Base-by-base conservation (phyloP, 352 stramenopile genomes). In the Phytopythium sindhum region DNA sequence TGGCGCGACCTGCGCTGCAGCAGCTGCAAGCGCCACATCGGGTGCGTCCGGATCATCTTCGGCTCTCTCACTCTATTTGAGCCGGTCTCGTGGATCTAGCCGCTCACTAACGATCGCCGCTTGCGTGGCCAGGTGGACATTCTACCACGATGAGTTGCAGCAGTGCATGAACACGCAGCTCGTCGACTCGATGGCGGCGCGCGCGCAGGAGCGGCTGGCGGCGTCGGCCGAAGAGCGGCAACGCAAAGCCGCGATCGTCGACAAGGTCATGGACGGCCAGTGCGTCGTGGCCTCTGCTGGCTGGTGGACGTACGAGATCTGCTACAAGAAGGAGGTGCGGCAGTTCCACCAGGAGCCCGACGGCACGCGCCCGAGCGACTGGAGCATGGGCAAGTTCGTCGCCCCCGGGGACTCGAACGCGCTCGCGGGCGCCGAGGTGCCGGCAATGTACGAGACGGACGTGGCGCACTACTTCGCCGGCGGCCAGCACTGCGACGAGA, bases 301-400 rank as follows among this genome's bases (percentile, higher is more conserved):
- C 8, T 95, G 87, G 87, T 95, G 87, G 87, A 86, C 83, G n/a
- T 95, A 95, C 64, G 69, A 93, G 61, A 62, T 93, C 2, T 95
- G 85, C 74, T 93, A 93, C 73, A 68, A 76, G 59, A 77, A 84
- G 52, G 87, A 95, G 57, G 84, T 95, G 37, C 85, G 83, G 3
- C 87, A 95, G 65, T 95, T 74, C 61, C 87, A 95, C 69, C 67
- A 93, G 70, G 87, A 95, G 56, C 39, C 69, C 0, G 87, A 93
- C 54, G 84, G 85, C 26, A 83, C 73, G 17, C 82, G 83, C 21
- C 65, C 83, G 24, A 90, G 71, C 52, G 84, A 95, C 60, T 95
- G 87, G 87, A 95, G 87, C 62, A 91, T 95, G 81, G 87, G 87
- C 7, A 67, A 81, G 2, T 93, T 77, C 57, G 76, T 86, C 3